Evolutionary conservation across 352 stramenopile genomes (phyloP), one percentile per base, ranked within the genome.

Genomic region (Aphanomyces astaci): DNA sequence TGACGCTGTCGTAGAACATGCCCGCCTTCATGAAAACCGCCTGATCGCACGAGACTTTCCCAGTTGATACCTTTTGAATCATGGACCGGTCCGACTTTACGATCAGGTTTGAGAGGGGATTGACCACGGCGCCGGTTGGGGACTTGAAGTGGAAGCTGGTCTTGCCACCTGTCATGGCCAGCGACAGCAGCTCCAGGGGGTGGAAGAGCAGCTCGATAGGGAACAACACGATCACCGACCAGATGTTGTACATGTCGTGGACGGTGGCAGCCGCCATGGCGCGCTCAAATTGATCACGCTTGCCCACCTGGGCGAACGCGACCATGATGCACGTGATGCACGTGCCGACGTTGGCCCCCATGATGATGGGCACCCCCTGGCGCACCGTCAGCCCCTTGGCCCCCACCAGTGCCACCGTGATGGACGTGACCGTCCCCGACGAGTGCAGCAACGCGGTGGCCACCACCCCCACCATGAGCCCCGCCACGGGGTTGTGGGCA

Each of bases 291-390:
- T 84, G 72, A 19, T 63, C 75, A 24, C 73, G 73, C 71, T 95
- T 78, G 64, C 78, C 79, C 60, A 96, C 86, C 45, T 96, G 87
- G 28, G 82, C 88, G 64, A 96, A 90, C 24, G 88, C 82, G 36
- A 97, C 87, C 73, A 96, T 96, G 52, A 90, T 96, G 66, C 88
- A 95, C 39, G 87, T 96, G 30, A 96, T 86, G 45, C 84, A 89
- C 3, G 85, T 94, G 52, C 90, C 91, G 59, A 92, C 88, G 75
- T 97, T 97, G 46, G 90, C 87, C n/a, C 90, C 90, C 85, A 97
- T 96, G 65, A 97, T 80, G 67, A 97, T 88, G 65, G 88, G 95
- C 66, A 96, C 93, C n/a, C 76, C 90, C 64, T 89, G 78, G 3
- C 87, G 76, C 52, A 96, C 89, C 11, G 79, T 79, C 65, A 97